Base-by-base conservation (phyloP, 768 basidiomycete genomes). In the Suillus clintonianus region DNA sequence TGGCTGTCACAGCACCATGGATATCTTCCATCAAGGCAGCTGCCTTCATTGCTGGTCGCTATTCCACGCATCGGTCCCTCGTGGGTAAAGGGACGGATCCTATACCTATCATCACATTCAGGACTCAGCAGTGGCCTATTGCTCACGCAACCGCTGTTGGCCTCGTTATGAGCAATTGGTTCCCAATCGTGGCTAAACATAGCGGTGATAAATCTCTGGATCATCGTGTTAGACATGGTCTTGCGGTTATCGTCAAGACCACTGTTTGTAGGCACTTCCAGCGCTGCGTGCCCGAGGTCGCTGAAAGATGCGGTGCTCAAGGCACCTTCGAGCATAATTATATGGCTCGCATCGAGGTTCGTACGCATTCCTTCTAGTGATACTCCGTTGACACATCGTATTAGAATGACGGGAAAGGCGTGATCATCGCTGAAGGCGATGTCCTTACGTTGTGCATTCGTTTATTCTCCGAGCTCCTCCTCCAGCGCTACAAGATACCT, bases 251-350 rank as follows among this genome's bases (percentile, higher is more conserved):
- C 60, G 75, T 80, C 56, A 89, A 89, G 73, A 77, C 86, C 8
- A 83, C 82, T 1, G 77, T 86, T 55, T 81, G 82, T 50, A 80
- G 83, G 6, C 86, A 87, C 62, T 81, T 83, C 66, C 83, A 85
- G 65, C 76, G 82, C 19, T 83, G 80, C 64, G 75, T 80, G 9
- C 74, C 81, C 11, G 83, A 84, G 61, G 77, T 89, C n/a, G 79
- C 85, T 6, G 88, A 90, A 65, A 80, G 88, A 13, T 88, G 85
- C 62, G 88, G 88, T 55, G 88, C 86, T 3, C 87, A 89, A 72
- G 87, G 88, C 3, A 82, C 85, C 0, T 88, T 88, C 61, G 87
- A 85, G 58, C 82, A 84, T 61, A 89, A 89, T 67, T 84, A 85
- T 67, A 82, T 89, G 77, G 81, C 83, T 5, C 77, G 78, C 50